phyloP scores from a whole-genome alignment of 2,329 filamentous ascomycete genomes.

The Didymella lethalis region DNA sequence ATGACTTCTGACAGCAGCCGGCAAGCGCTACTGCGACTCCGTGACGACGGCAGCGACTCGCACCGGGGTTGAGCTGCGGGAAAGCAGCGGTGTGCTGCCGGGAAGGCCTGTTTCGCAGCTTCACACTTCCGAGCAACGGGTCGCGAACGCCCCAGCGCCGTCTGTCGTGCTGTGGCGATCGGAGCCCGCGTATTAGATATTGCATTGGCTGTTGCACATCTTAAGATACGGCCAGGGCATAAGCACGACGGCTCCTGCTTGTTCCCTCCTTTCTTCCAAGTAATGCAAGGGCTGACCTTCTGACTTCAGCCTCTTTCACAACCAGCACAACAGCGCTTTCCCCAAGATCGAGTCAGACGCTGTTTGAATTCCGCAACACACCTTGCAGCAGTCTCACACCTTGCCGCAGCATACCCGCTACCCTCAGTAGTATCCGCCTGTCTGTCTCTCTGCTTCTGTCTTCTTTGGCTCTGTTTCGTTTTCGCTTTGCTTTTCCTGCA shows the following conservation, averaged over 20 bases:
- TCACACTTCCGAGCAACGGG: constrained; percentile 33
- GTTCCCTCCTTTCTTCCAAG: constrained; percentile 42
- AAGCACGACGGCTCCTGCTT: constrained; percentile 30
- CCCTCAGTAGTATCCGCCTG: constrained; percentile 41
- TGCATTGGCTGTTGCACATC: constrained; percentile 35
- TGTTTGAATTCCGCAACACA: constrained; percentile 46
- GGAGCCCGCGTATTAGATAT: constrained; percentile 32
- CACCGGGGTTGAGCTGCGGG: constrained; percentile 23
- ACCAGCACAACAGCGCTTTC: constrained; percentile 29
- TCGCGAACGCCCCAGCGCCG: constrained; percentile 31
- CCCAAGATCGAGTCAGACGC: constrained; percentile 40
- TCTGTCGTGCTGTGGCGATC: constrained; percentile 39
- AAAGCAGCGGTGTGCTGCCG: constrained; percentile 42
- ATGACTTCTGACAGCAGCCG: constrained; percentile 32
- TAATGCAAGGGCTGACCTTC: constrained; percentile 47
- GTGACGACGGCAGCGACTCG: constrained; percentile 25
- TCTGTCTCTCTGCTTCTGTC: constrained; percentile 45
- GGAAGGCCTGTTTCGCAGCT: constrained; percentile 42
- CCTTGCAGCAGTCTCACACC: constrained; percentile 36
- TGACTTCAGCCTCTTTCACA: constrained; percentile 33
- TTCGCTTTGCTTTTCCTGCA: constrained; percentile 47
- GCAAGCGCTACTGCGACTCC: constrained; percentile 35
- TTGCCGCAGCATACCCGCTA: constrained; percentile 30
- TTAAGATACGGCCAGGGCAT: constrained; percentile 38
- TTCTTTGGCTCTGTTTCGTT: constrained; percentile 32